Evolutionary conservation across 2,329 filamentous ascomycete genomes (phyloP).

Genomic region (Fusarium sp.): DNA sequence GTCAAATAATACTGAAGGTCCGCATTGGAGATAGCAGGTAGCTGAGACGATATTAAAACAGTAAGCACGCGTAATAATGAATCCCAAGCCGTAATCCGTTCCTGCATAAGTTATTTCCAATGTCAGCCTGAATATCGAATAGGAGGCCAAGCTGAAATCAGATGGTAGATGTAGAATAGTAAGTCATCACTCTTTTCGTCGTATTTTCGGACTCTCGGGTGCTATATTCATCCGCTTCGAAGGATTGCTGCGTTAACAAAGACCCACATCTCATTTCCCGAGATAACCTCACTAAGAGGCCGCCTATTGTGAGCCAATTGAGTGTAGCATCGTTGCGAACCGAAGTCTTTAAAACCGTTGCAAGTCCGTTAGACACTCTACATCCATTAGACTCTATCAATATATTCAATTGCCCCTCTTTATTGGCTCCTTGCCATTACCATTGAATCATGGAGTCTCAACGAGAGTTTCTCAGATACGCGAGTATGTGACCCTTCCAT

Average conservation of each 20-base stretch:
- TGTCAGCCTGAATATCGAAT: background rate
- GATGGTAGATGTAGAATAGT: background rate
- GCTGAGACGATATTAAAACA: background rate
- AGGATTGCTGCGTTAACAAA: slow-evolving; percentile 6
- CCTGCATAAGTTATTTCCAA: background rate
- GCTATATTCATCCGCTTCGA: background rate
- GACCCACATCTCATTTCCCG: slow-evolving; percentile 10
- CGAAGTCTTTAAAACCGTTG: background rate
- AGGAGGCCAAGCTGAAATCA: background rate
- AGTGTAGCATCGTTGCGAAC: background rate
- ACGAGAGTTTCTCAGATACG: slow-evolving; percentile 30
- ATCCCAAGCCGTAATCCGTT: background rate
- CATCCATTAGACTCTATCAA: background rate
- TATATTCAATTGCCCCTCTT: background rate
- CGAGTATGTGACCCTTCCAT: slow-evolving; percentile 19
- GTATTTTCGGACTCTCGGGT: slow-evolving; percentile 11
- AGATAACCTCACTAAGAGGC: slow-evolving; percentile 24
- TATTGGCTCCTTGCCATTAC: background rate
- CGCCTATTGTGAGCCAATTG: slow-evolving; percentile 14
- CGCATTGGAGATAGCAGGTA: background rate
- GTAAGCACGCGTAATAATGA: background rate
- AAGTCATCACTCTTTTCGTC: background rate
- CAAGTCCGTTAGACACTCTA: background rate
- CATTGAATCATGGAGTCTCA: slow-evolving; percentile 22
- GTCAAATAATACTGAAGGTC: background rate